phyloP scores from a whole-genome alignment of 805 yeast genomes.

The Grigorovia transvaalensis region DNA sequence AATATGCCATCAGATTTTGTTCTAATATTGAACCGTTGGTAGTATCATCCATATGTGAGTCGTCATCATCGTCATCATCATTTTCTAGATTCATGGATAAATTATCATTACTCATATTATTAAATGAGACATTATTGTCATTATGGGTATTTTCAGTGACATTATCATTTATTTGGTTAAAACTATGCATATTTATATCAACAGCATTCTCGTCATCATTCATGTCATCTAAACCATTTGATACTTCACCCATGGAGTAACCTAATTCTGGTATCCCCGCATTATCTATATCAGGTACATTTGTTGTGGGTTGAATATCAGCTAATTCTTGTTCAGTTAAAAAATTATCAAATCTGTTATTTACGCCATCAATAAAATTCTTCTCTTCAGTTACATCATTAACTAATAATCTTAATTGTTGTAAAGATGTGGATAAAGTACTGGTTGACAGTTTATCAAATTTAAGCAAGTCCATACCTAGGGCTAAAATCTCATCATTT shows the following conservation, averaged over 20 bases:
- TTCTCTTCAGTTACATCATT: slow-evolving; percentile 46
- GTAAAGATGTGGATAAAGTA: slow-evolving; percentile 63
- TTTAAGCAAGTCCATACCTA: slow-evolving; percentile 28
- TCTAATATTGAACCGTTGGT: slow-evolving; percentile 33
- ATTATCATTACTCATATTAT: too few species aligned
- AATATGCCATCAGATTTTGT: slow-evolving; percentile 64
- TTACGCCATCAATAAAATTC: slow-evolving; percentile 33
- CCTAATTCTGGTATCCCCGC: slow-evolving; percentile 2
- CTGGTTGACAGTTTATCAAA: slow-evolving; percentile 23
- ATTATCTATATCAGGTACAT: slow-evolving; percentile 5
- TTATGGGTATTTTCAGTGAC: neutral
- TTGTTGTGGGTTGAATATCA: slow-evolving; percentile 26
- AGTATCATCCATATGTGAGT: slow-evolving; percentile 1
- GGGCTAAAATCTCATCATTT: slow-evolving; percentile 25
- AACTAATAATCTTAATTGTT: slow-evolving; percentile 48
- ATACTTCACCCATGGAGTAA: slow-evolving; percentile 1
- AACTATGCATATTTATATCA: slow-evolving; percentile 1
- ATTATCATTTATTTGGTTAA: neutral
- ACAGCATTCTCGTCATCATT: slow-evolving; percentile 17
- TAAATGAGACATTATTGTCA: neutral
- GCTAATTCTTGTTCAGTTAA: slow-evolving; percentile 23
- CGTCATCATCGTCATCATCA: neutral
- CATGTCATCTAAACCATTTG: slow-evolving; percentile 4
- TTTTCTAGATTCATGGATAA: neutral
- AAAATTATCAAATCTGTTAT: slow-evolving; percentile 23